Evolutionary conservation across 768 basidiomycete species (phyloP), one percentile per base, ranked within the genome.

Genomic region (Pholiota conissans): DNA sequence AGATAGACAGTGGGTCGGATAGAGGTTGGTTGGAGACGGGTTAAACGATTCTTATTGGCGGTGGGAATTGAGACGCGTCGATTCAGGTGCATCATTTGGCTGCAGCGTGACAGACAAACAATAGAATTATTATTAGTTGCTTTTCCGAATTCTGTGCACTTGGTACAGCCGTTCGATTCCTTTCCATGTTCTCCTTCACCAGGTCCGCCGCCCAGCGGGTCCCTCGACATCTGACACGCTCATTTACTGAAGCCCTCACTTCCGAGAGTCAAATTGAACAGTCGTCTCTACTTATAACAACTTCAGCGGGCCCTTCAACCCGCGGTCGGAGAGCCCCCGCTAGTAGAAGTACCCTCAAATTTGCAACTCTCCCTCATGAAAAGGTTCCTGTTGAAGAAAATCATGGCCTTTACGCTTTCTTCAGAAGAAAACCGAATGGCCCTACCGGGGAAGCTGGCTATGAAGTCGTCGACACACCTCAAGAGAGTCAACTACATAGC

Each of bases 391-490:
- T 79, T 26, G 67, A 63, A 26, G 79, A 85, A 20, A 80, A 87
- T 58, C 91, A 93, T 69, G 91, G 91, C 1, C 80, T 93, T 6
- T 92, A 82, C 64, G 85, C 77, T 0, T 93, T 93, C 69, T 93
- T 93, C 73, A 79, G 89, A 57, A 78, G 74, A 63, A 84, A 81
- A 65, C 73, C 69, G 47, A 74, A 72, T 32, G 71, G 81, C 32
- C 64, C 76, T 1, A 60, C 56, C 11, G 87, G 83, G 5, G 76
- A 76, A 52, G 77, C 76, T n/a, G 73, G 68, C 37, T 84, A 84
- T 61, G 85, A 89, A 62, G 80, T 72, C 3, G 57, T 75, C 13
- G 77, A 78, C 62, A 67, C 74, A 0, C 71, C 72, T 13, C 67
- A 69, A 56, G 64, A 64, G 39, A 69, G 59, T 49, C 71, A 68